Evolutionary conservation across 805 yeast species (phyloP), one percentile per base, ranked within the genome.

Genomic region (Yamadazyma insecticola): DNA sequence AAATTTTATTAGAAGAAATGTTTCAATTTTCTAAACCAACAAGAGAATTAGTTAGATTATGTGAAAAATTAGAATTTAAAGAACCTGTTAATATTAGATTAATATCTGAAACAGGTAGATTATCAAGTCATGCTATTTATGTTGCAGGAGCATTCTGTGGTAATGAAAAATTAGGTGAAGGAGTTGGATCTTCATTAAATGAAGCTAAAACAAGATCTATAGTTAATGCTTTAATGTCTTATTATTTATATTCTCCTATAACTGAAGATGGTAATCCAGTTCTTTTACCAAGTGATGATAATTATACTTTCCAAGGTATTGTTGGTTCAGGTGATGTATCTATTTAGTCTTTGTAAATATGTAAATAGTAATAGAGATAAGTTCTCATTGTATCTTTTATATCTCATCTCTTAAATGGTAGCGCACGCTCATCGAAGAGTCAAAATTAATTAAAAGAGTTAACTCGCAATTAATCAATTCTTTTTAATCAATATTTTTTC

Each of bases 131-230:
- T 28, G 95, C 98, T 15, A 81, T 88, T 22, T 92, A 76, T 46
- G 82, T 90, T 10, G 95, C 90, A 20, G 97, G 96, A 30, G 92
- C 86, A 1, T 92, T 88, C 57, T 70, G 83, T 36, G 97, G 96
- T 21, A 68, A 70, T 10, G 76, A 77, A 41, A 79, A 86, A 58
- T 67, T 92, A 33, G 96, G 97, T 30, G 97, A 92, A 59, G 96
- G 96, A 24, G 87, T 83, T 51, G 99, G 97, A 22, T 69, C 94
- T 5, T 83, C 95, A 17, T 66, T 92, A 48, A 76, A 74, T 43
- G 97, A 92, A 61, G 96, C 97, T 21, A 85, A 88, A 60, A 82
- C 87, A 24, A 77, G 96, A 57, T 92, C 96, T 21, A 85, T 88
- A 32, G 94, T 88, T 20, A 82, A 83, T 56, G 89, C 97, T 20